These are phyloP conservation scores for Scopulariopsis brevicaulis DNA, from an alignment of 2,329 filamentous ascomycete species.

Conservation along the genomic window DNA sequence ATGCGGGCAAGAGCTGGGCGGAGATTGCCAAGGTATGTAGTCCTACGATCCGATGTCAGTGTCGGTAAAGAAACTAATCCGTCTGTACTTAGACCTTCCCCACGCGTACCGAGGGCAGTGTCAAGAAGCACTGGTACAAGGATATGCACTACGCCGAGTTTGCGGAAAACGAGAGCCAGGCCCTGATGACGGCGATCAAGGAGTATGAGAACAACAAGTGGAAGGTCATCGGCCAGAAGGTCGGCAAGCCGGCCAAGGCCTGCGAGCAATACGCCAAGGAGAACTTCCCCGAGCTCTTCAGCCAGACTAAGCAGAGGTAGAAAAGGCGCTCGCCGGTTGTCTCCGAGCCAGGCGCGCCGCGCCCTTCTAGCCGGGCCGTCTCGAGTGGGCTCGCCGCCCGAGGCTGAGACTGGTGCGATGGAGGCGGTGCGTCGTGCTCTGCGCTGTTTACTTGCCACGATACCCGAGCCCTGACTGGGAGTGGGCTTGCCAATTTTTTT, in stretches of 20 bases:
- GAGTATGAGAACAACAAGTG: slow-evolving; percentile 98
- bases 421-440: background rate
- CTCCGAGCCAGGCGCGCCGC: background rate
- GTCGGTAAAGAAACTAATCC: background rate
- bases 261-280: slow-evolving; percentile 86
- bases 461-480: slow-evolving; percentile 2
- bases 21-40: slow-evolving; percentile 93
- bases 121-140: slow-evolving; percentile 99
- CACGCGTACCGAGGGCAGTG: slow-evolving; percentile 85
- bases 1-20: slow-evolving; percentile 88
- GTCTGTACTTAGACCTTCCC: slow-evolving; percentile 64
- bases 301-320: slow-evolving; percentile 6
- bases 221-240: slow-evolving; percentile 94
- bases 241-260: slow-evolving; percentile 91
- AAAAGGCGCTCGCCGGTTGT: background rate
- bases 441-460: background rate
- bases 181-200: slow-evolving; percentile 86
- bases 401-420: background rate
- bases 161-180: slow-evolving; percentile 83
- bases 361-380: background rate
- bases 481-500: background rate
- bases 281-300: slow-evolving; percentile 53
- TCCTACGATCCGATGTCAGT: background rate
- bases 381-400: too few relatives aligned
- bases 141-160: slow-evolving; percentile 99